Evolutionary conservation across 176 grass and related monocot genomes (phyloP), one percentile per base, ranked within the genome.

Genomic region (Avena insularis): DNA sequence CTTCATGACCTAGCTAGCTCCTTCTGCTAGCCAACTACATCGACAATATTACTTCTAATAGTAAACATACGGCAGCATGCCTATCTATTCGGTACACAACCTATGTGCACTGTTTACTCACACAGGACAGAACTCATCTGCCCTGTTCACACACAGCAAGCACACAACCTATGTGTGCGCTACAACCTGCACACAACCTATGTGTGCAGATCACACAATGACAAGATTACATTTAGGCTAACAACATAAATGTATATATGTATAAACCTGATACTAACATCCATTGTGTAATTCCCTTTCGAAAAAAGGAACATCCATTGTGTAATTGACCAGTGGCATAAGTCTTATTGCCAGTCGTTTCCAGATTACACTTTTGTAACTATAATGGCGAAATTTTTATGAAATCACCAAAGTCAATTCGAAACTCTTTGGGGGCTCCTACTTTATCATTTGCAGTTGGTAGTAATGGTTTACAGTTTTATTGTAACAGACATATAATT

Each of bases 291-390:
- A 12, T 74, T 74, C 40, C 40, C 40, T 43, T 43, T 43, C 40
- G 40, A 43, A 43, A 6, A 43, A 43, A 43, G 40, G 40, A 74
- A 49, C 45, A 49, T 72, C 40, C 43, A 9, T 23, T 72, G 40
- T 72, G 70, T 47, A 23, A n/a, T 74, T 74, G 11, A 49, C 45
- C 45, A 49, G 71, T 8, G n/a, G 45, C n/a, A 74, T 27, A 74
- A 74, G 71, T n/a, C 72, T 53, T 51, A 75, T 75, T 9, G 72
- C 13, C 47, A 75, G 72, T 53, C 47, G 17, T 51, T 75, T 75
- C 13, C 23, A 29, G 12, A 51, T 75, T 75, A 53, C 71, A 27
- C 50, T 75, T 43, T 53, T 16, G 45, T 16, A 51, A 75, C 8
- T 12, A 50, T 25, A 75, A 23, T 15, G 21, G 48, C 7, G 1